Evolutionary conservation across 225 moss, liverwort and hornwort species (phyloP), one percentile per base, ranked within the genome.

Genomic region (Bryoerythrophyllum caledonicum): DNA sequence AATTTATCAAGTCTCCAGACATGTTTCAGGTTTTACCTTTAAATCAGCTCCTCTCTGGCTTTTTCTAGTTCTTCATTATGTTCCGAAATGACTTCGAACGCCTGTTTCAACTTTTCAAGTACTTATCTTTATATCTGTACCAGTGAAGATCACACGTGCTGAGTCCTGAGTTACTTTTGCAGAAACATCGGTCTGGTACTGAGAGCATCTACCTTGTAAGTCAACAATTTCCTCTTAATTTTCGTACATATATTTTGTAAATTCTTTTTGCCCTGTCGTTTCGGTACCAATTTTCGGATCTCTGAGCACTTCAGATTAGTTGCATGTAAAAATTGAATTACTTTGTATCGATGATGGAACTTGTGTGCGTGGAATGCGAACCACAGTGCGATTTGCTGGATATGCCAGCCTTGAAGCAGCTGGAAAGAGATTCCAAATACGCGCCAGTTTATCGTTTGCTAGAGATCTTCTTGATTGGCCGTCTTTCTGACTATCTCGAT

Each of bases 1-100:
- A 99, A 79, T 99, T 99, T 79, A 90, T 99, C 74, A 99, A 90
- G 76, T 85, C 97, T 67, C 91, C 94, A 52, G 97, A 99, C 63
- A 89, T 90, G 86, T 94, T 94, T 66, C 97, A 99, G 91, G 97
- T 93, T 85, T 26, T 49, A 55, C 38, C 74, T 64, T 49, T 1
- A 23, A 48, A 43, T 77, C 77, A 74, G 16, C 21, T 40, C 8
- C 9, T 27, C 46, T 13, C 10, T 19, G 9, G 7, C 38, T 14
- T 65, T 24, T 43, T 14, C 21, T 64, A 15, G 6, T 8, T 3
- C 25, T 15, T 25, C 15, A 15, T 41, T 65, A 26, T 27, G 3
- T 63, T 9, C 54, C 16, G 56, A 44, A 48, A 28, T 52, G 9
- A 68, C 11, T 16, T 53, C 52, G n/a, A 48, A 4, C 44, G 63